Evolutionary conservation across 371 early-diverging fungal species (phyloP), one percentile per base, ranked within the genome.

Genomic region (Smittium mucronatum): DNA sequence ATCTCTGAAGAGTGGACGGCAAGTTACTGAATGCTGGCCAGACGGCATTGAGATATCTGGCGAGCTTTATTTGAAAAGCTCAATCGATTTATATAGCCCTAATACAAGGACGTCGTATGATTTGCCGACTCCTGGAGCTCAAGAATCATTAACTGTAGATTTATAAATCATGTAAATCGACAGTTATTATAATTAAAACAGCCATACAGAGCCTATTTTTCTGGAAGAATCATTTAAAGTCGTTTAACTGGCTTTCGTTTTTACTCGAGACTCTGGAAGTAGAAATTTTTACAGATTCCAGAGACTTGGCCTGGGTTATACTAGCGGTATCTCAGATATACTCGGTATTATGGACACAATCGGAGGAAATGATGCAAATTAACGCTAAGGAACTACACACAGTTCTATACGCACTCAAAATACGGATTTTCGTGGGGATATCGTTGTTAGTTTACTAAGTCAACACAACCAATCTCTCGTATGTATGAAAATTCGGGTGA

Each of bases 61-160:
- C 73, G 34, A 29, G 64, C 25, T 26, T 72, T 15, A 72, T 72
- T 2, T 65, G 73, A 35, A 25, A 57, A 30, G 2, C 67, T 30
- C 57, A 35, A 30, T 63, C 73, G n/a, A 28, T 72, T 0, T 29
- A 33, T 2, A 36, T 63, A 58, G 73, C 59, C 25, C 32, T 63
- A 32, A 2, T 25, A 21, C 25, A 0, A 32, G 16, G 5, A 5
- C 47, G 47, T 21, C 47, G 5, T 11, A 47, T 47, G 47, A n/a
- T 47, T 11, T 21, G 47, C 47, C 5, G 47, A 21, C 21, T 47
- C 21, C 21, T 47, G 47, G 47, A 47, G 47, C 47, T 47, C 47
- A 47, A 47, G 21, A 47, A 47, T 47, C 5, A 11, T 5, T 11
- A 47, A 47, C 5, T 47, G 5, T 47, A 11, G 47, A 47, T 21